phyloP scores from a whole-genome alignment of 2,329 filamentous ascomycete genomes.

The Whalleya microplaca region DNA sequence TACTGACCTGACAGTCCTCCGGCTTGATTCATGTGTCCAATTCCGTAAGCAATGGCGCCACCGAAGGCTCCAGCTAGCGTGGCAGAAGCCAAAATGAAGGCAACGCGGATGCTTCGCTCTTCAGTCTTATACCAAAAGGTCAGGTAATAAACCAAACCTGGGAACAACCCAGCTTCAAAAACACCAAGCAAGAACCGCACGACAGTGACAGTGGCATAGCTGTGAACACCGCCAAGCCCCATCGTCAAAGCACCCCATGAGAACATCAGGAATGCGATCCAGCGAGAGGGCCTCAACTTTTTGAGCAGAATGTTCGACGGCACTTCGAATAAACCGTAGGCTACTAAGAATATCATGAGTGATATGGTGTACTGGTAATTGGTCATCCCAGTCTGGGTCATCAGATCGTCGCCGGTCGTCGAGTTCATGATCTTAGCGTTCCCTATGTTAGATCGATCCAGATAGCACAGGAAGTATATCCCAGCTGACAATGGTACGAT shows the following conservation, averaged over 20 bases:
- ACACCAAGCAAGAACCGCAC: slow-evolving; percentile 52
- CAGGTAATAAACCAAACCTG: slow-evolving; percentile 45
- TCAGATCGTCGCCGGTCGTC: slow-evolving; percentile 40
- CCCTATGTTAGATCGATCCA: slow-evolving; percentile 59
- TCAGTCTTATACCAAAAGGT: slow-evolving; percentile 58
- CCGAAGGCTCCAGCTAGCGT: slow-evolving; percentile 74
- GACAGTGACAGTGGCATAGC: slow-evolving; percentile 47
- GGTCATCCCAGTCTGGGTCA: slow-evolving; percentile 38
- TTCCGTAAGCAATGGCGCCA: slow-evolving; percentile 72
- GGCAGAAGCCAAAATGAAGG: slow-evolving; percentile 59
- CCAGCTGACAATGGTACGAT: slow-evolving; percentile 56
- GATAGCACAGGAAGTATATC: slow-evolving; percentile 61
- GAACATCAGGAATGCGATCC: slow-evolving; percentile 54
- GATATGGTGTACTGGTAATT: slow-evolving; percentile 41
- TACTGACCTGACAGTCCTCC: slow-evolving; percentile 61
- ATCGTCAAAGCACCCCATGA: slow-evolving; percentile 53
- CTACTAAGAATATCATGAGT: slow-evolving; percentile 41
- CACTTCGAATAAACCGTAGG: slow-evolving; percentile 31
- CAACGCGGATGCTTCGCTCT: slow-evolving; percentile 49
- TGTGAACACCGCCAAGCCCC: slow-evolving; percentile 48
- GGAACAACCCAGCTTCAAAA: slow-evolving; percentile 45
- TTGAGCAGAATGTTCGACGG: slow-evolving; percentile 44
- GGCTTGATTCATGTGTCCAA: slow-evolving; percentile 71
- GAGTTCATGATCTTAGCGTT: slow-evolving; percentile 46
- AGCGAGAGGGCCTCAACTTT: slow-evolving; percentile 49